A percentile compares a stretch with the other conserved stretches of the same genome.
phyloP scores from a whole-genome alignment of 2,329 filamentous ascomycete genomes.

The Claviceps quebecensis region DNA sequence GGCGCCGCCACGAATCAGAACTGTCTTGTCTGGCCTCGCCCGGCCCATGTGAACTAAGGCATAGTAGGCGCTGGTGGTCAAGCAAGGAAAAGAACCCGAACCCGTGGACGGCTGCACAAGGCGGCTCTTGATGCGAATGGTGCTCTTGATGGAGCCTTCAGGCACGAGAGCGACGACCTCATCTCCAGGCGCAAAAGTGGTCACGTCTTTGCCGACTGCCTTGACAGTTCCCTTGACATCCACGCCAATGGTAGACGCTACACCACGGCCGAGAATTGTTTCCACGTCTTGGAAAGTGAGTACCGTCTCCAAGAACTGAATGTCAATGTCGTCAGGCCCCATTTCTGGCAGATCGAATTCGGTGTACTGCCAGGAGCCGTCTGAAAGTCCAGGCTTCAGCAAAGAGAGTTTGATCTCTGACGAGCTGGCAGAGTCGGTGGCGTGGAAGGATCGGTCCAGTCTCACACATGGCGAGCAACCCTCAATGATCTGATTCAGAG shows the following conservation, averaged over 20 bases:
- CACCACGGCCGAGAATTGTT: conserved; percentile 18
- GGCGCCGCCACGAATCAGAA: conserved; percentile 31
- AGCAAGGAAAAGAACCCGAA: conserved; percentile 20
- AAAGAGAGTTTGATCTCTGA: conserved; percentile 13
- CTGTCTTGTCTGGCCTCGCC: conserved; percentile 12
- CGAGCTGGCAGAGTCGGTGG: neutral
- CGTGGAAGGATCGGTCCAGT: conserved; percentile 10
- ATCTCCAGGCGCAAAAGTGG: conserved; percentile 21
- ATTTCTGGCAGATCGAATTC: conserved; percentile 11
- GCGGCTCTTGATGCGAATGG: conserved; percentile 17
- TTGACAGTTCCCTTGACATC: conserved; percentile 28
- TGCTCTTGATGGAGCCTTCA: conserved; percentile 23
- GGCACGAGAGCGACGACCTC: conserved; percentile 26
- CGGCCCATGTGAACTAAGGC: conserved; percentile 22
- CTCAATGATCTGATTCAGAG: conserved; percentile 33
- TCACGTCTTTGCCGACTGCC: conserved; percentile 19
- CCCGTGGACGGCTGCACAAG: conserved; percentile 20
- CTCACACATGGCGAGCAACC: conserved; percentile 4
- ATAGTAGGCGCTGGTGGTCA: conserved; percentile 28
- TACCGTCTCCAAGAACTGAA: conserved; percentile 23
- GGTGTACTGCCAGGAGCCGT: conserved; percentile 15
- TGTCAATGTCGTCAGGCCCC: conserved; percentile 22
- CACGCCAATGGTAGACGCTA: conserved; percentile 20
- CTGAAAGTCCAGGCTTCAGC: conserved; percentile 13
- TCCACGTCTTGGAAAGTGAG: conserved; percentile 25